Percentiles rank a stretch among this genome's conserved stretches.
phyloP scores from a whole-genome alignment of 2,329 filamentous ascomycete genomes.

The Teratosphaeria gauchensis region DNA sequence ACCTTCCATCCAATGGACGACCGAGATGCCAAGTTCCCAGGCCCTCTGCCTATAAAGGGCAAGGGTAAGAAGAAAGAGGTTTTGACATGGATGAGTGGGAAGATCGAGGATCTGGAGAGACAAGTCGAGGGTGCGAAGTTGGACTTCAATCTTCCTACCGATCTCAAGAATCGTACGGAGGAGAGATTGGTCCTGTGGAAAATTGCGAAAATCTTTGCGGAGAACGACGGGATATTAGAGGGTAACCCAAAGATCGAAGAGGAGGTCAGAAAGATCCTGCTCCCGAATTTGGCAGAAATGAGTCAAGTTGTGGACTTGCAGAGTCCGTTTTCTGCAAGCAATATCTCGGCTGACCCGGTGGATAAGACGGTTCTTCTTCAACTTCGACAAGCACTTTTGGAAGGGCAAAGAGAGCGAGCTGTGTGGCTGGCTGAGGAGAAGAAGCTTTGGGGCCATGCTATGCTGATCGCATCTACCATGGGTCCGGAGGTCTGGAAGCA shows the following conservation, averaged over 20 bases:
- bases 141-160: conserved; percentile 43
- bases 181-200: conserved; percentile 86
- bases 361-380: conserved; percentile 61
- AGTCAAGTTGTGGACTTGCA: conserved; percentile 27
- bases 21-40: conserved; percentile 71
- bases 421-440: conserved; percentile 91
- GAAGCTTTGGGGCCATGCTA: conserved; percentile 89
- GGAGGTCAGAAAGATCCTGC: conserved; percentile 64
- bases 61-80: conserved; percentile 97
- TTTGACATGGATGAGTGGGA: conserved; percentile 65
- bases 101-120: conserved; percentile 64
- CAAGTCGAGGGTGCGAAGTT: conserved; percentile 36
- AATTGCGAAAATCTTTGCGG: conserved; percentile 68
- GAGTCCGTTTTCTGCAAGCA: conserved; percentile 20
- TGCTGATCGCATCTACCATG: conserved; percentile 76
- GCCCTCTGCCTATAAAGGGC: conserved; percentile 75
- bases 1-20: conserved; percentile 63
- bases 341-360: conserved; percentile 49
- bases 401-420: conserved; percentile 79
- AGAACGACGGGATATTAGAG: conserved; percentile 75
- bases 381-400: conserved; percentile 62
- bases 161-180: conserved; percentile 59
- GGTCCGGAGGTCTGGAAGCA: conserved; percentile 73
- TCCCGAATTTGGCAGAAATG: conserved; percentile 43
- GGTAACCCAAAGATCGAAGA: conserved; percentile 56